Percentiles rank a stretch among this genome's conserved stretches.
These are phyloP conservation scores for Coccomyxa sp. DNA, from an alignment of 139 green algal genomes.

Conservation along the genomic window DNA sequence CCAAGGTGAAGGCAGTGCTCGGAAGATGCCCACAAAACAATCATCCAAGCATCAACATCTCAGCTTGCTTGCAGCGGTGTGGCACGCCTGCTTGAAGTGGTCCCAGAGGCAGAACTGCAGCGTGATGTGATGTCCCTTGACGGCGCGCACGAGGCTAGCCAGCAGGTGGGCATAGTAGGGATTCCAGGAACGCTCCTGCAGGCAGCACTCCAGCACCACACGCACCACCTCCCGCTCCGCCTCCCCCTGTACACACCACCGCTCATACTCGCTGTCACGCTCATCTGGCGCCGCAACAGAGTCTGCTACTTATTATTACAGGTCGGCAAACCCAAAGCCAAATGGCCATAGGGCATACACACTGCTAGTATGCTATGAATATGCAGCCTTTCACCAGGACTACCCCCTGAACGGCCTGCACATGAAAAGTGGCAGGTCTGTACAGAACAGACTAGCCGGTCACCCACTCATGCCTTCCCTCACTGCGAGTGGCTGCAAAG, in stretches of 20 bases:
- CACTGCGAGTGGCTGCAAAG: too few relatives aligned
- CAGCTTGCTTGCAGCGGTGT: not conserved
- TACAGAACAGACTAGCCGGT: too few relatives aligned
- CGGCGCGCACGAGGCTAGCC: constrained; percentile 39
- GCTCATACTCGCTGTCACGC: not conserved
- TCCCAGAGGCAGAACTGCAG: constrained; percentile 82
- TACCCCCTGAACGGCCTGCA: too few relatives aligned
- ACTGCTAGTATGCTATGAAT: too few relatives aligned
- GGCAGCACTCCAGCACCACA: constrained; percentile 74
- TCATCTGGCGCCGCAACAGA: not conserved
- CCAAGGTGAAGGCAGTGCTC: not conserved
- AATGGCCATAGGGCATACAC: too few relatives aligned
- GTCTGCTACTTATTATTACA: not conserved
- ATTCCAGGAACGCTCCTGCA: constrained; percentile 70
- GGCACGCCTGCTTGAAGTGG: constrained; percentile 51
- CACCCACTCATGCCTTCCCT: too few relatives aligned
- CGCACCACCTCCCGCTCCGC: constrained; percentile 69
- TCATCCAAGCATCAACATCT: not conserved
- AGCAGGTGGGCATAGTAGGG: constrained; percentile 75
- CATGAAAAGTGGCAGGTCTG: too few relatives aligned
- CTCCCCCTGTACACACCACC: constrained; percentile 44
- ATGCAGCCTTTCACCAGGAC: too few relatives aligned
- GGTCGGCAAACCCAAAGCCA: too few relatives aligned
- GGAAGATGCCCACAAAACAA: too few relatives aligned
- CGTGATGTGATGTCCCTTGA: constrained; percentile 59